Evolutionary conservation across 768 basidiomycete genomes (phyloP), one percentile per base, ranked within the genome.

Genomic region (Tremella mesenterica): DNA sequence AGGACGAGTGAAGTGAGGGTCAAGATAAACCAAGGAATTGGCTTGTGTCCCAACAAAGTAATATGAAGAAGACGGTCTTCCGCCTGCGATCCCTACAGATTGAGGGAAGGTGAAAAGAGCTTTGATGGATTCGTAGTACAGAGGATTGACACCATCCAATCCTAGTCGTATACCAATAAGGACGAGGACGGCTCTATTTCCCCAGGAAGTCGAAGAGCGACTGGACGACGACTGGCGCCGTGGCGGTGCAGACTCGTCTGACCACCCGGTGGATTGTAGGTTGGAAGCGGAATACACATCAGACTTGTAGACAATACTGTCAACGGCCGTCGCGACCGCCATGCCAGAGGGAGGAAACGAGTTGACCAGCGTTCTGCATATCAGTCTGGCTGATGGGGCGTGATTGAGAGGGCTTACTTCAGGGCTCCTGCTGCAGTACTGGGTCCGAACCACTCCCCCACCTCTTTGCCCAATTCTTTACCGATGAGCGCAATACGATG

Each of bases 371-470:
- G 83, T 78, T 71, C 88, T 89, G 65, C 1, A 39, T 27, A 25
- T 25, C 21, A 48, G 14, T n/a, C 23, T 34, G n/a, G 12, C 29
- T 44, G 23, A 21, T 25, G 25, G 41, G 1, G 14, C 9, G 38
- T 14, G 4, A 14, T 4, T 29, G 33, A 48, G 18, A 26, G 5
- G 14, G n/a, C 79, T 52, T 67, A 88, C 86, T 86, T 89, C 75
- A 97, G 86, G 10, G 90, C 92, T 31, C 92, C 91, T 7, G 92
- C 91, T n/a, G 93, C 95, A 0, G 88, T 90, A 67, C 88, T 92
- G 0, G 93, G 93, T 0, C 93, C 93, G 65, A 97, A 97, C 93
- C 93, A 97, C 72, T 90, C 86, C 0, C 93, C 93, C 0, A 96
- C 86, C 59, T 90, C 88, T 57, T 88, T 96, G 12, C 93, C 93